Evolutionary conservation across 1,284 basidiomycete genomes (phyloP).

Genomic region (Papiliotrema nemorosa): DNA sequence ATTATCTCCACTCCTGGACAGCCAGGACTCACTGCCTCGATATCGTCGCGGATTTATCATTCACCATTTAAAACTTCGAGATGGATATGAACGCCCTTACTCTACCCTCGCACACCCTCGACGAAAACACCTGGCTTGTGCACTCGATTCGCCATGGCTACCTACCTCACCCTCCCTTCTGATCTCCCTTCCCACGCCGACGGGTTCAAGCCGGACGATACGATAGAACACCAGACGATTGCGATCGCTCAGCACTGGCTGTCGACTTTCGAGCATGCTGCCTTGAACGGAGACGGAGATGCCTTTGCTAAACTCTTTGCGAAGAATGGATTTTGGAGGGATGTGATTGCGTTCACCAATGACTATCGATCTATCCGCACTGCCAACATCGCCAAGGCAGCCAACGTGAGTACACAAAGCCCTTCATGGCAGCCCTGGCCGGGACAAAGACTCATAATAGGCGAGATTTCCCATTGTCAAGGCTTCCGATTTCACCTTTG

Average conservation of each 20-base stretch:
- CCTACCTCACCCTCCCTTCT: conserved; percentile 17
- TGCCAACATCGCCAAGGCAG: conserved; percentile 27
- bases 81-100: no score
- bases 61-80: no score
- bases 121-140: no score
- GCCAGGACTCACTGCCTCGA: no score
- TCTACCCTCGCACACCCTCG: no score
- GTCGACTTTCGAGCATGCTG: conserved; percentile 21
- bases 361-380: conserved; percentile 32
- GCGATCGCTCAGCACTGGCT: conserved; percentile 27
- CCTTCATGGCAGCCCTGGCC: background rate
- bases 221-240: conserved; percentile 19
- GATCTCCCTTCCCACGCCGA: conserved; percentile 23
- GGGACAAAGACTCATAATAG: conserved; percentile 4
- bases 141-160: no score
- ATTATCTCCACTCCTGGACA: no score
- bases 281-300: conserved; percentile 17
- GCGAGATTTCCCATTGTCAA: conserved; percentile 50
- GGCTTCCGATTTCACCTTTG: conserved; percentile 51
- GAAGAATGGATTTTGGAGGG: conserved; percentile 33
- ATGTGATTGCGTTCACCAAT: conserved; percentile 33
- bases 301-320: conserved; percentile 26
- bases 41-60: no score
- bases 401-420: conserved; percentile 15
- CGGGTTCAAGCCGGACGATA: conserved; percentile 22